Evolutionary conservation across 1,284 basidiomycete genomes (phyloP).

Genomic region (Coniferiporia weirii): DNA sequence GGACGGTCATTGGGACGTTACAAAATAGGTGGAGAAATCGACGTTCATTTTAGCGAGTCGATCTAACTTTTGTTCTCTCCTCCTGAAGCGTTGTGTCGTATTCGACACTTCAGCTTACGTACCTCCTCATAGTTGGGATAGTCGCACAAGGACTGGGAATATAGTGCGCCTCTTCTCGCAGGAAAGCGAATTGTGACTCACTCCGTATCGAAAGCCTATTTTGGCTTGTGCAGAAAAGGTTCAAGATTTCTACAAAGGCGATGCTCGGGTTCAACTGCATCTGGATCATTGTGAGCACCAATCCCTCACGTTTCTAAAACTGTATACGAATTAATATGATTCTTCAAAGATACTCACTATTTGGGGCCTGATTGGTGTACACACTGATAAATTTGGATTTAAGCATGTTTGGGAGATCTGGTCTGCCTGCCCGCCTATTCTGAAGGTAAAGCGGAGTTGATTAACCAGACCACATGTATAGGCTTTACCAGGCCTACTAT

Average conservation of each 20-base stretch:
- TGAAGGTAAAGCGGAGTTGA: background rate
- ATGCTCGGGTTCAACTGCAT: slow-evolving; percentile 70
- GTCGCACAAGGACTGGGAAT: slow-evolving; percentile 70
- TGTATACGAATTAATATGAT: background rate
- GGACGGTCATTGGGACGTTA: slow-evolving; percentile 73
- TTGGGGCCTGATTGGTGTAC: slow-evolving; percentile 77
- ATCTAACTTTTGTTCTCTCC: slow-evolving; percentile 20
- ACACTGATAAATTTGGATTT: slow-evolving; percentile 71
- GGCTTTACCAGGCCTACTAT: slow-evolving; percentile 69
- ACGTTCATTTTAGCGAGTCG: background rate
- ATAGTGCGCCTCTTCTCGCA: slow-evolving; percentile 43
- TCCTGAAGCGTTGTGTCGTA: slow-evolving; percentile 50
- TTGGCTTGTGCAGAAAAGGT: slow-evolving; percentile 75
- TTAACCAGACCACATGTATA: slow-evolving; percentile 21
- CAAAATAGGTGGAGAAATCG: slow-evolving; percentile 56
- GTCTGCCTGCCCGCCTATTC: slow-evolving; percentile 29
- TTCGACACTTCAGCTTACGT: slow-evolving; percentile 61
- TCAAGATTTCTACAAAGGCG: slow-evolving; percentile 64
- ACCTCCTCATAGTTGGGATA: slow-evolving; percentile 74
- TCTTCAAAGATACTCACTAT: slow-evolving; percentile 52
- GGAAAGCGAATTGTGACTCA: slow-evolving; percentile 1
- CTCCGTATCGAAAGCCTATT: slow-evolving; percentile 44
- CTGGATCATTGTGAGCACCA: slow-evolving; percentile 56
- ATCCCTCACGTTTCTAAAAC: background rate
- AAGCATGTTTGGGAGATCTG: slow-evolving; percentile 81